These are phyloP conservation scores for Lactifluus echinatus DNA, from an alignment of 768 basidiomycete species.

Conservation along the genomic window DNA sequence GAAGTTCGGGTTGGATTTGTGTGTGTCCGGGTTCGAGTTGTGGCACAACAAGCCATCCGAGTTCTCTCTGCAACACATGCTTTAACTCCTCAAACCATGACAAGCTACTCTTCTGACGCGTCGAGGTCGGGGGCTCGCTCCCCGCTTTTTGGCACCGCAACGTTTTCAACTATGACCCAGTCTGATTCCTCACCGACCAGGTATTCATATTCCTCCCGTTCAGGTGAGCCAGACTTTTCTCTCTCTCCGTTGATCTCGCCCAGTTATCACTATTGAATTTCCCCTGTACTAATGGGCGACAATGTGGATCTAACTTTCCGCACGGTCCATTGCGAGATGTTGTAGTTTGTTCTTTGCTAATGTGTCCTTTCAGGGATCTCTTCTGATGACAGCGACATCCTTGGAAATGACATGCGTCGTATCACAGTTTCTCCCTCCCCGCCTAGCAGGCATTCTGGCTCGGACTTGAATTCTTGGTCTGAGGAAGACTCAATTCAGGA, in stretches of 20 bases:
- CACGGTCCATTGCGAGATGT: not conserved
- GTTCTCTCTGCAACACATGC: slow-evolving; percentile 27
- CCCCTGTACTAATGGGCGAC: not conserved
- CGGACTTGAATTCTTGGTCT: slow-evolving; percentile 33
- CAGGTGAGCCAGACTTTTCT: slow-evolving; percentile 36
- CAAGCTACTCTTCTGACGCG: slow-evolving; percentile 29
- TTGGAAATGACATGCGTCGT: slow-evolving; percentile 21
- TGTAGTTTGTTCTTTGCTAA: not conserved
- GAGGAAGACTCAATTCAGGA: slow-evolving; percentile 45
- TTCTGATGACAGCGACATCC: slow-evolving; percentile 18
- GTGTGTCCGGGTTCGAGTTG: not conserved
- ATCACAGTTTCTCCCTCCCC: slow-evolving; percentile 22
- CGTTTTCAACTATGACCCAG: slow-evolving; percentile 43
- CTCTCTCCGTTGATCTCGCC: not conserved
- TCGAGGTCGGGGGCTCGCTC: slow-evolving; percentile 40
- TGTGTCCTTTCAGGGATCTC: slow-evolving; percentile 10
- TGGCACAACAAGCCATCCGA: slow-evolving; percentile 27
- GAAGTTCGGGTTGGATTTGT: slow-evolving; percentile 13
- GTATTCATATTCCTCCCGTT: slow-evolving; percentile 46
- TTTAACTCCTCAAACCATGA: slow-evolving; percentile 29
- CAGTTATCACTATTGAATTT: not conserved
- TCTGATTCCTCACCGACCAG: slow-evolving; percentile 49
- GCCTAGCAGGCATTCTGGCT: not conserved
- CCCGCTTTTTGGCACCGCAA: slow-evolving; percentile 52
- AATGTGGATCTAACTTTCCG: not conserved